Conservation (phyloP, 768 basidiomycete species). For the Boletus eberwhitei region DNA sequence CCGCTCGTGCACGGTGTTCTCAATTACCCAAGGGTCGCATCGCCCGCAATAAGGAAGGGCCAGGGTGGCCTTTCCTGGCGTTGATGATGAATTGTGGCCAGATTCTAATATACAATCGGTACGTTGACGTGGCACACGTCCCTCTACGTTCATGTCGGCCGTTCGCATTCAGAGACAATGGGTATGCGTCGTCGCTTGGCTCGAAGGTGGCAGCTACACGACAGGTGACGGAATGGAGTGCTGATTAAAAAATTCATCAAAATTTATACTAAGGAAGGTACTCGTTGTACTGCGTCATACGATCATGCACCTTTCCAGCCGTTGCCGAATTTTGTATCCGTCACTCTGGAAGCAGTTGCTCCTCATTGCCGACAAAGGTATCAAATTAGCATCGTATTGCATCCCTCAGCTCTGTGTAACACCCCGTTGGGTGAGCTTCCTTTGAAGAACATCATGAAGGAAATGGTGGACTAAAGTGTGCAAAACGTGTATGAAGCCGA, state of each 20-base stretch:
- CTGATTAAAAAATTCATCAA: slow-evolving; percentile 95
- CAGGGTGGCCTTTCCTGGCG: slow-evolving; percentile 32
- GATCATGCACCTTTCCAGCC: slow-evolving; percentile 48
- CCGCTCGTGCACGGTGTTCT: slow-evolving; percentile 74
- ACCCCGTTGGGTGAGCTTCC: slow-evolving; percentile 94
- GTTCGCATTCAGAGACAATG: slow-evolving; percentile 92
- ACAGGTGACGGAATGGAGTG: slow-evolving; percentile 86
- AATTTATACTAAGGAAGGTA: slow-evolving; percentile 65
- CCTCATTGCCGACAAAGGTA: slow-evolving; percentile 94
- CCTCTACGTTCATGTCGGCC: slow-evolving; percentile 76
- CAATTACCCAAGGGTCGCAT: slow-evolving; percentile 55
- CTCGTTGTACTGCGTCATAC: neutral
- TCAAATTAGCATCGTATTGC: slow-evolving; percentile 91
- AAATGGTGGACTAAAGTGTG: slow-evolving; percentile 86
- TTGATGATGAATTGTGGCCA: slow-evolving; percentile 33
- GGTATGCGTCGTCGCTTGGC: slow-evolving; percentile 88
- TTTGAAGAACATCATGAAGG: slow-evolving; percentile 97
- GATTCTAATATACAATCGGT: slow-evolving; percentile 88
- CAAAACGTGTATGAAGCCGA: slow-evolving; percentile 90
- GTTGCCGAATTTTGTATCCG: slow-evolving; percentile 81
- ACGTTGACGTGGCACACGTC: slow-evolving; percentile 94
- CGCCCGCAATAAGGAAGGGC: slow-evolving; percentile 37
- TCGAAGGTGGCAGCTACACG: slow-evolving; percentile 80
- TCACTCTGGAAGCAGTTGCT: too few species aligned
- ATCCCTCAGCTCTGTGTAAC: slow-evolving; percentile 96